Conservation (phyloP, 257 asterid species). For the Salvia splendens region DNA sequence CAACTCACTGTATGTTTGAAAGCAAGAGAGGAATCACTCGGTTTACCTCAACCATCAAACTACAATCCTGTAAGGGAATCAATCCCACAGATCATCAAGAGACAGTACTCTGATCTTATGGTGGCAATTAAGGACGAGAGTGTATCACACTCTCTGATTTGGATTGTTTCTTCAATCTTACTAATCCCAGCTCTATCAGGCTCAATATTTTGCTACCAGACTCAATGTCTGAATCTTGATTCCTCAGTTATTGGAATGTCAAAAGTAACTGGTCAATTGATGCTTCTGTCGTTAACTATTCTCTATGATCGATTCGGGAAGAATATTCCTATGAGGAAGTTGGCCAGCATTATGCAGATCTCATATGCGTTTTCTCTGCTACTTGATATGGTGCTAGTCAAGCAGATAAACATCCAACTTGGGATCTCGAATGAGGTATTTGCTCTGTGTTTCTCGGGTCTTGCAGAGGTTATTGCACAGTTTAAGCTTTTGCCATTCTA, state of each 20-base stretch:
- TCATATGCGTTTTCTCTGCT: constrained; percentile 67
- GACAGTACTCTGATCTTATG: constrained; percentile 60
- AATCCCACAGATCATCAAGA: constrained; percentile 43
- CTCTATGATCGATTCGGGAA: constrained; percentile 62
- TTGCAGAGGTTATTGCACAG: constrained; percentile 76
- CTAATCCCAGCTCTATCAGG: constrained; percentile 70
- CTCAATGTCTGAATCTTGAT: constrained; percentile 66
- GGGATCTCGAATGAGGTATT: constrained; percentile 77
- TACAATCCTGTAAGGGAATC: constrained; percentile 35
- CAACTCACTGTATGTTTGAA: constrained; percentile 58
- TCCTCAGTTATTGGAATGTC: constrained; percentile 81
- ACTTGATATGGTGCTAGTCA: constrained; percentile 70
- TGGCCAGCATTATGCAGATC: constrained; percentile 50
- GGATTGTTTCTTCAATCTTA: constrained; percentile 63
- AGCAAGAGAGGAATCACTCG: constrained; percentile 67
- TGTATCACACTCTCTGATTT: constrained; percentile 59
- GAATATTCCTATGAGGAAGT: constrained; percentile 53
- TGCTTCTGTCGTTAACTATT: constrained; percentile 61
- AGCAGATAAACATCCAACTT: constrained; percentile 54
- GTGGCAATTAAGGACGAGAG: constrained; percentile 51
- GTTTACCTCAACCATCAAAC: constrained; percentile 45
- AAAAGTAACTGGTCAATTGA: constrained; percentile 74
- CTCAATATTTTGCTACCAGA: constrained; percentile 84
- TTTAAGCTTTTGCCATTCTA: constrained; percentile 80
- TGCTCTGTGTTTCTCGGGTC: constrained; percentile 75